Base-by-base conservation (phyloP, 805 yeast genomes). In the Deakozyma indianensis region DNA sequence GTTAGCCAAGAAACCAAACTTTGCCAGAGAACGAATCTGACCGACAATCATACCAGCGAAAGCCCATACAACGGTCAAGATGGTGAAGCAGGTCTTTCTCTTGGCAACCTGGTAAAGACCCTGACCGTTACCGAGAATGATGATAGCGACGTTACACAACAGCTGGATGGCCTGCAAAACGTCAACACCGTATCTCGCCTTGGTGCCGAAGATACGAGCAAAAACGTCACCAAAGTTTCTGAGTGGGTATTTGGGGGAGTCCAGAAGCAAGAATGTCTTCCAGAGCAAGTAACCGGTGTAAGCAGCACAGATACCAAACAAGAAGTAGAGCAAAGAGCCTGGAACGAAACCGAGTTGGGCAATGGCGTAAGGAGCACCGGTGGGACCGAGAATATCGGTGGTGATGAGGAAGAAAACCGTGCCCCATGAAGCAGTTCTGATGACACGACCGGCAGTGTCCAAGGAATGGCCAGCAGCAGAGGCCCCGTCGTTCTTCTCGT, bases 371-470 rank as follows among this genome's bases (percentile, higher is more conserved):
- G 74, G 74, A 20, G 74, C 73, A 43, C 64, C 58, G 11, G 67
- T 58, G 18, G 74, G 75, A 22, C 74, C 75, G 38, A 68, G 58
- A 43, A 69, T 68, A 58, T 70, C 74, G 4, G 74, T 69, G 32
- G 75, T 69, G 48, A 70, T 70, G 29, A 70, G 58, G 53, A 62
- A 69, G 56, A 69, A 69, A n/a, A 68, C 70, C n/a, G n/a, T n/a
- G n/a, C n/a, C n/a, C n/a, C n/a, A n/a, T n/a, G n/a, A n/a, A n/a
- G n/a, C n/a, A n/a, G n/a, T n/a, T n/a, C n/a, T n/a, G 66, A n/a
- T n/a, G n/a, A n/a, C n/a, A n/a, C n/a, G n/a, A n/a, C n/a, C n/a
- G n/a, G n/a, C n/a, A n/a, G n/a, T n/a, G n/a, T n/a, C n/a, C n/a
- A n/a, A n/a, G n/a, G n/a, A n/a, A n/a, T n/a, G n/a, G n/a, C n/a